Base-by-base conservation (phyloP, 192 early-diverging fungal genomes). In the Umbelopsis ramanniana region DNA sequence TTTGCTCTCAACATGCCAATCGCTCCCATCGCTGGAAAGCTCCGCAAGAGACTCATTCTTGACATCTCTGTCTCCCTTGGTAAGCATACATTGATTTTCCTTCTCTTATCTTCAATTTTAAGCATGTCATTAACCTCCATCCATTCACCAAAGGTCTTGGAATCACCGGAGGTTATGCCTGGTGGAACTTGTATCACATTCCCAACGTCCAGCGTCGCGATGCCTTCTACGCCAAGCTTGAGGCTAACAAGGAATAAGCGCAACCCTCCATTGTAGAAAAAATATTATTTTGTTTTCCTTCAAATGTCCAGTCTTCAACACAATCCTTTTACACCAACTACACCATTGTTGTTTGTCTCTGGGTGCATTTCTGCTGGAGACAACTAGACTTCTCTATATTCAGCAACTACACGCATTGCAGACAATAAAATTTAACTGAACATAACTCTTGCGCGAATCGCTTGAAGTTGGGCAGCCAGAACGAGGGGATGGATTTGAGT, bases 21-120 rank as follows among this genome's bases (percentile, higher is more conserved):
- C 66, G 77, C 84, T 77, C 84, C 84, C 50, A 85, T 85, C 70
- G 72, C 82, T 48, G 84, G 84, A 66, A 83, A 73, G 68, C 75
- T 81, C 63, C 76, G 77, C 40, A 85, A 76, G 74, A 66, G 37
- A 53, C 46, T 82, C 75, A 75, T 85, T 68, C 63, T 74, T 24
- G 84, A 85, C 67, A 57, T 85, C 45, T 23, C 72, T 19, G 68
- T 80, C 52, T 43, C 74, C 23, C 67, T 85, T 17, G 52, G 57
- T 63, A 63, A 63, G 57, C 23, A 57, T 29, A 29, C 23, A 29
- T 7, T 15, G 10, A 57, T 10, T 57, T 57, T 14, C 11, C 8
- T 14, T 23, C 0, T 57, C 11, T 24, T 57, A 15, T 22, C 54
- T 52, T 11, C 50, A 22, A 7, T 24, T 54, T 23, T 21, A 12